Evolutionary conservation across 495 filamentous ascomycete genomes (phyloP), one percentile per base, ranked within the genome.

Genomic region (Trichoderma erinaceum): DNA sequence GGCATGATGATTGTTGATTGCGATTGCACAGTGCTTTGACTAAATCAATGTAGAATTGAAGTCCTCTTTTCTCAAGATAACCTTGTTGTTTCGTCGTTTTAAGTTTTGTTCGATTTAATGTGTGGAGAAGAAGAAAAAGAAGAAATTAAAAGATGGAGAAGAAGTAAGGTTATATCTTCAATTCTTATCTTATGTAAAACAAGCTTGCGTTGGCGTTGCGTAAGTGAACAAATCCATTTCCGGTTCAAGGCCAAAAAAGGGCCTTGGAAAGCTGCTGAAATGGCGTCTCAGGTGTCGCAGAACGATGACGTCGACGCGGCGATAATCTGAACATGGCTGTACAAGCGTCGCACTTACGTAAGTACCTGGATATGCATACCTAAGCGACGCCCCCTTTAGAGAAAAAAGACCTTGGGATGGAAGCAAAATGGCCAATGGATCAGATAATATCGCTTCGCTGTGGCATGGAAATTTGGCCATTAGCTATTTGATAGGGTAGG

Each of bases 1-100:
- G 91, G 91, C 91, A 94, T 94, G 50, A 73, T 89, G 82, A 66
- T 6, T 38, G 35, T 38, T 38, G 5, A 3, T 38, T 29, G 29
- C 48, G 58, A 44, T 38, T 23, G 25, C 21, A 41, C 21, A 52
- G 43, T 2, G 41, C 29, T 29, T 29, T 29, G 29, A 1, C 25
- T 66, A 15, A 15, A 48, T 7, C 7, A 15, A 15, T 4, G 13
- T 7, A 52, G 48, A 52, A 16, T 48, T 48, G 44, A 48, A 38
- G 35, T 38, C 35, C 5, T 38, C 3, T 5, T 5, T 38, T 38
- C 35, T 38, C 35, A 10, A 38, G 32, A 10, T 38, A 38, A 10
- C 18, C 44, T 48, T 18, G 44, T 13, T 15, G 44, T 46, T 46
- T 46, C n/a, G n/a, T n/a, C n/a, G n/a, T n/a, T n/a, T n/a, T n/a